Percentiles rank a stretch among this genome's conserved stretches.
phyloP scores from a whole-genome alignment of 192 early-diverging fungal genomes.

The Linnemannia schmuckeri region DNA sequence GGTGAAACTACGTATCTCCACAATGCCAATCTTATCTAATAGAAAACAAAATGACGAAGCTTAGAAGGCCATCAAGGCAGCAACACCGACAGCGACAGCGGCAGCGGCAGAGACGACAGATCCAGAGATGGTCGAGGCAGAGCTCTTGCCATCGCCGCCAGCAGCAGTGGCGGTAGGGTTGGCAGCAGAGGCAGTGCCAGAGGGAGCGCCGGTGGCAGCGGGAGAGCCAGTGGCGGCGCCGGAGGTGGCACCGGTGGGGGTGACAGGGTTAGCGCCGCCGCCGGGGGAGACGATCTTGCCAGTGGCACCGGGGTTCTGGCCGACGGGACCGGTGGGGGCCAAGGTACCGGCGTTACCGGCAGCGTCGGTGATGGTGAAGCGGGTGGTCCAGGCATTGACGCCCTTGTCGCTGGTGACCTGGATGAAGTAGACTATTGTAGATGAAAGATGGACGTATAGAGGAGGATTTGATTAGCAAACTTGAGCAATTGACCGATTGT shows the following conservation, averaged over 20 bases:
- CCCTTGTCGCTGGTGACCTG: neutral
- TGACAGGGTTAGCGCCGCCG: neutral
- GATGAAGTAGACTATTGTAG: conserved; percentile 41
- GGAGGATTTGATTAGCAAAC: neutral
- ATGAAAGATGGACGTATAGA: neutral
- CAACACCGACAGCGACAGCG: conserved; percentile 23
- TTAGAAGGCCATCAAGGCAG: conserved; percentile 29
- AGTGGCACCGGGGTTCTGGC: conserved; percentile 38
- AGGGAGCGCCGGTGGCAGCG: neutral
- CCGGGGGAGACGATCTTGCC: conserved; percentile 24
- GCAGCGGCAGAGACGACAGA: conserved; percentile 30
- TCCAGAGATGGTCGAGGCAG: conserved; percentile 18
- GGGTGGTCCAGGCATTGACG: conserved; percentile 35
- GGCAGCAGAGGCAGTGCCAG: conserved; percentile 12
- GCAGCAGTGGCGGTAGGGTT: neutral
- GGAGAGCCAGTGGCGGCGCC: neutral
- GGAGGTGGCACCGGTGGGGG: neutral
- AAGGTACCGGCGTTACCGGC: conserved; percentile 23
- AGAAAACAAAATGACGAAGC: no score
- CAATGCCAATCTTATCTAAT: neutral
- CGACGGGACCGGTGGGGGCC: conserved; percentile 19
- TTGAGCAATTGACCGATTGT: neutral
- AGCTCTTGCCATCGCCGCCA: neutral
- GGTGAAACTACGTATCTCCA: neutral
- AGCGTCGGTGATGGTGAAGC: conserved; percentile 52